These are phyloP conservation scores for Emmonsiellopsis sp. DNA, from an alignment of 2,329 filamentous ascomycete genomes.

Conservation along the genomic window DNA sequence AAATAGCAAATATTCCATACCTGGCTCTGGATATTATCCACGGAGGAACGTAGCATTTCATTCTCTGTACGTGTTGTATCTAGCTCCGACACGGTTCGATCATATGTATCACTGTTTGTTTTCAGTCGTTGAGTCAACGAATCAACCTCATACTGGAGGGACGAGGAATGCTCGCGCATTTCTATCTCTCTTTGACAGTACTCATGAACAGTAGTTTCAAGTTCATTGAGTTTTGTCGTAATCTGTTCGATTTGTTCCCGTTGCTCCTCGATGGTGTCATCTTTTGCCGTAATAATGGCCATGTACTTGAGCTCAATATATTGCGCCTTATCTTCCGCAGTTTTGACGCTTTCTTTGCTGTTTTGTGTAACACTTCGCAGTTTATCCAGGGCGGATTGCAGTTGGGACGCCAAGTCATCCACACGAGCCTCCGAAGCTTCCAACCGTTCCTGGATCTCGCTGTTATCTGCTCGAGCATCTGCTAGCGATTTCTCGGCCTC, in stretches of 20 bases:
- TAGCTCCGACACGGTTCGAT: background rate
- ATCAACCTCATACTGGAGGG: background rate
- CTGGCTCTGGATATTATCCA: background rate
- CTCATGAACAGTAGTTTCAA: constrained; percentile 6
- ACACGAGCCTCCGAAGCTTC: constrained; percentile 29
- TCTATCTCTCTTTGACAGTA: background rate
- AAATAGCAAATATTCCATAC: background rate
- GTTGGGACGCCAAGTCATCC: constrained; percentile 24
- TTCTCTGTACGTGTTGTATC: background rate
- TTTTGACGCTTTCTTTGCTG: constrained; percentile 20
- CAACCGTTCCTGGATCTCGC: constrained; percentile 27
- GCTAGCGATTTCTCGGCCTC: constrained; percentile 27
- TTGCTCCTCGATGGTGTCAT: constrained; percentile 35
- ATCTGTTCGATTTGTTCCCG: constrained; percentile 24
- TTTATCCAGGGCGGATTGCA: constrained; percentile 25
- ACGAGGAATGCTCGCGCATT: too few relatives aligned
- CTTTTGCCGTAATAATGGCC: constrained; percentile 33
- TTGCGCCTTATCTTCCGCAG: constrained; percentile 21
- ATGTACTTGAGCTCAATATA: constrained; percentile 34
- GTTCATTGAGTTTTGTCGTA: constrained; percentile 14
- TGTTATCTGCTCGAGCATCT: constrained; percentile 31
- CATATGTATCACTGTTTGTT: background rate
- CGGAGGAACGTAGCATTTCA: background rate
- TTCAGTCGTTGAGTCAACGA: background rate
- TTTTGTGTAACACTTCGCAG: constrained; percentile 26